Conservation (phyloP, 257 asterid species). For the Lithospermum erythrorhizon region DNA sequence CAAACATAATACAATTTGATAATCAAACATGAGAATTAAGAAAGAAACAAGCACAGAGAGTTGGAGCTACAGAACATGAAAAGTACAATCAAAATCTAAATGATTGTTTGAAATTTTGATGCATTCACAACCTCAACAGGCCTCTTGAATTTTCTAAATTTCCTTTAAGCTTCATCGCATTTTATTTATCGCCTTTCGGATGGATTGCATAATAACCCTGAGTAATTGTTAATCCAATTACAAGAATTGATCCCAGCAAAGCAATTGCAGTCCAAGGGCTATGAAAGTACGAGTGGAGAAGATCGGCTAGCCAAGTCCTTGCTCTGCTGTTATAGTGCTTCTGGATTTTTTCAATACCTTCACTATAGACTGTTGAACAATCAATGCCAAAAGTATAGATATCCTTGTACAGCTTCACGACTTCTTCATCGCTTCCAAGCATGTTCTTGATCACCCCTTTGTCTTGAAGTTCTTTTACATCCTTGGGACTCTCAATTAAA, state of each 20-base stretch:
- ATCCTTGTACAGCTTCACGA: constrained; percentile 5
- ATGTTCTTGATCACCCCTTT: constrained; percentile 11
- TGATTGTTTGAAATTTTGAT: no score
- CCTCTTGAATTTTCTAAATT: no score
- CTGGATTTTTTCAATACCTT: neutral
- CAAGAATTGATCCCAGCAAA: neutral
- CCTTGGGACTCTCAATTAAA: constrained; percentile 12
- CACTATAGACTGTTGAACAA: neutral
- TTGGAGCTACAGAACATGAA: no score
- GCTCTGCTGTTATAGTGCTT: neutral
- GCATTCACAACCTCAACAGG: no score
- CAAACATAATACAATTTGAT: no score
- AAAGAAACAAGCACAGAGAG: no score
- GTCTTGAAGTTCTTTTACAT: constrained; percentile 25
- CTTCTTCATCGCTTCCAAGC: constrained; percentile 23
- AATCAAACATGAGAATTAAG: no score
- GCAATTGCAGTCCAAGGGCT: constrained; percentile 3
- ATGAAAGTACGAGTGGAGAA: neutral
- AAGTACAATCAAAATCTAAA: no score
- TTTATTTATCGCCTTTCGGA: neutral
- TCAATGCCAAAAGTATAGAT: neutral
- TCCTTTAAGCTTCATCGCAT: no score
- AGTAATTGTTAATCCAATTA: neutral
- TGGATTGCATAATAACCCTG: neutral
- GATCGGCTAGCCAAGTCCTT: neutral